Evolutionary conservation across 768 basidiomycete genomes (phyloP).

Genomic region (Exidia glandulosa): DNA sequence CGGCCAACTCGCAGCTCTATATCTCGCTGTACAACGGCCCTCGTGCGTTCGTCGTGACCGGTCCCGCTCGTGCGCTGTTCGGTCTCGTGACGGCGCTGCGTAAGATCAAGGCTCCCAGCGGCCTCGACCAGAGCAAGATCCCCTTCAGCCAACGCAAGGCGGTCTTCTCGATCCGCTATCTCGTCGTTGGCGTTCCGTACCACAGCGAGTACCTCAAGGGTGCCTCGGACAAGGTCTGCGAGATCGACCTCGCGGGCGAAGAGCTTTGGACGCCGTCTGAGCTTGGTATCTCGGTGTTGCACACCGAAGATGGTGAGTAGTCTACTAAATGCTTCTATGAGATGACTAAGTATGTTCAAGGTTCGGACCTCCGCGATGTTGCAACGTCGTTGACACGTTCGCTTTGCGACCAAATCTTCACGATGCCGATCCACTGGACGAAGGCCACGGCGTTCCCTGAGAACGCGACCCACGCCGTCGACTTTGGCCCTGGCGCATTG

Average conservation of each 20-base stretch:
- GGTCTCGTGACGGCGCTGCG: constrained; percentile 86
- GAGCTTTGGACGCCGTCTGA: constrained; percentile 67
- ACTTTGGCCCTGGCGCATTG: constrained; percentile 92
- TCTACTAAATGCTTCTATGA: constrained; percentile 2
- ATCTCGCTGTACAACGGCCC: constrained; percentile 93
- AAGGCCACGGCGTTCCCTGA: constrained; percentile 84
- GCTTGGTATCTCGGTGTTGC: constrained; percentile 74
- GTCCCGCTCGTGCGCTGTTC: constrained; percentile 82
- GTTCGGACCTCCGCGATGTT: constrained; percentile 68
- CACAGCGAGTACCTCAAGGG: constrained; percentile 78
- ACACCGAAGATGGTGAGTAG: constrained; percentile 81
- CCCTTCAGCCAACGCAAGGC: constrained; percentile 93
- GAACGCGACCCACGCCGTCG: constrained; percentile 85
- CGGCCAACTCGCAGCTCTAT: constrained; percentile 62
- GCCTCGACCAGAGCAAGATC: constrained; percentile 86
- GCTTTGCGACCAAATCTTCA: constrained; percentile 90
- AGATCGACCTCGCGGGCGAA: constrained; percentile 64
- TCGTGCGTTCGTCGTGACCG: constrained; percentile 84
- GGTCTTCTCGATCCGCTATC: constrained; percentile 84
- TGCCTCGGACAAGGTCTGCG: constrained; percentile 62
- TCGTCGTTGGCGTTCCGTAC: constrained; percentile 93
- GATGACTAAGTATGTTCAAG: constrained; percentile 28
- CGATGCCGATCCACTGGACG: constrained; percentile 83
- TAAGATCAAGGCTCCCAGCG: constrained; percentile 78
- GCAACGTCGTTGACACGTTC: constrained; percentile 72